These are phyloP conservation scores for Olyra latifolia DNA, from an alignment of 176 grass and related monocot genomes.

Conservation along the genomic window DNA sequence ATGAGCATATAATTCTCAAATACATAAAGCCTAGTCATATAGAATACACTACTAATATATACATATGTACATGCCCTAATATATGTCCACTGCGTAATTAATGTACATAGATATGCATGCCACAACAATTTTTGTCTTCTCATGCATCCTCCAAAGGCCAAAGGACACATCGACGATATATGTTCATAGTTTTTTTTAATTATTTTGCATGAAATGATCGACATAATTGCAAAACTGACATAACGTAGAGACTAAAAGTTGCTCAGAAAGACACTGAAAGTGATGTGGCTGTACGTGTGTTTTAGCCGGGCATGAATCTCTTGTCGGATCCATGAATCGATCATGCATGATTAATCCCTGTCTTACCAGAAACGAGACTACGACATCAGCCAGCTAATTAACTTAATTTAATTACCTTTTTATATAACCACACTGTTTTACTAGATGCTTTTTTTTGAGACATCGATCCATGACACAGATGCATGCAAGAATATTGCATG, in stretches of 20 bases:
- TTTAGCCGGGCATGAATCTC: not conserved
- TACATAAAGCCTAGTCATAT: not conserved
- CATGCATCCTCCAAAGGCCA: not conserved
- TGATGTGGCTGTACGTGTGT: not conserved
- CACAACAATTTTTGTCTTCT: not conserved
- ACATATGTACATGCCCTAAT: too few species aligned
- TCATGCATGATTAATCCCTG: not conserved
- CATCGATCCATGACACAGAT: not conserved
- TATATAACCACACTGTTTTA: not conserved
- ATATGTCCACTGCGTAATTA: not conserved
- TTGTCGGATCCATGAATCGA: not conserved
- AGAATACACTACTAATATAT: too few species aligned
- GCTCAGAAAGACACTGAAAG: conserved; percentile 16
- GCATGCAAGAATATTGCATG: not conserved
- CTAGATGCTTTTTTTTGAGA: not conserved
- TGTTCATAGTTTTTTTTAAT: not conserved
- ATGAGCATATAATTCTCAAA: not conserved
- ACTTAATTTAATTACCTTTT: not conserved
- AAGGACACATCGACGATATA: not conserved
- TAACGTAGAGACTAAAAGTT: conserved; percentile 17
- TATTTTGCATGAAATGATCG: conserved; percentile 3
- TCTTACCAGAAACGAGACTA: conserved; percentile 30
- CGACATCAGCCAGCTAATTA: conserved; percentile 21
- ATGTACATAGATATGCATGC: not conserved
- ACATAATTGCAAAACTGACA: not conserved